Percentiles rank a stretch among this genome's conserved stretches.
Conservation (phyloP, 441 rosid species). For the Populus tomentosa region DNA sequence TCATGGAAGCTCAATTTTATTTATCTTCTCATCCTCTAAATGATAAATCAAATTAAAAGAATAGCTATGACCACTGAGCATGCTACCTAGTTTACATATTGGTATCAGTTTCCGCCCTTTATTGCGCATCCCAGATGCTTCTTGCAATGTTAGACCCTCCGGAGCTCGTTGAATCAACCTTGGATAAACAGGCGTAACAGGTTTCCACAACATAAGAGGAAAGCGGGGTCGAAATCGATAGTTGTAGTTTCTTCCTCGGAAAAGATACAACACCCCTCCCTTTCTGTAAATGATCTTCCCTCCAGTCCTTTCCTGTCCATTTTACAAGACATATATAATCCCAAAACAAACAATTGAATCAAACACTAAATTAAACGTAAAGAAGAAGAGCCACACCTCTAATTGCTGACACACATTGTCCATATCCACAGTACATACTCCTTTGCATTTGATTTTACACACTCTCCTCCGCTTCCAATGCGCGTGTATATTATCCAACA, state of each 20-base stretch:
- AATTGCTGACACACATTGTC: constrained; percentile 78
- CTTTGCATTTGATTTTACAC: constrained; percentile 87
- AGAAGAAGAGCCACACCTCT: constrained; percentile 46
- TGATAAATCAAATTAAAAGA: not conserved
- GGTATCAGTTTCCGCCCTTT: constrained; percentile 72
- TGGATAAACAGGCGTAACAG: constrained; percentile 73
- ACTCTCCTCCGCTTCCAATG: constrained; percentile 84
- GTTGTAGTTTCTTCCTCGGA: constrained; percentile 90
- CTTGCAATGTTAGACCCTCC: constrained; percentile 61
- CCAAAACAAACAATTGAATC: not conserved
- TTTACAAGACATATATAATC: not conserved
- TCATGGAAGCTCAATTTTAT: not conserved
- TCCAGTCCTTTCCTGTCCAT: constrained; percentile 73
- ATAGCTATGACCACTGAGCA: not conserved
- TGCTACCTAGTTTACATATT: constrained; percentile 73
- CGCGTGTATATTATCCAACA: constrained; percentile 90
- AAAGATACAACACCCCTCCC: constrained; percentile 75
- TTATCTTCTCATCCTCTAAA: constrained; percentile 2
- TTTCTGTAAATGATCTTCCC: constrained; percentile 76
- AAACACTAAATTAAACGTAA: not conserved
- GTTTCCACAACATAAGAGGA: constrained; percentile 97
- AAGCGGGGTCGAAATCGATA: constrained; percentile 67
- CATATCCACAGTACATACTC: constrained; percentile 96
- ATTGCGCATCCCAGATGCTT: constrained; percentile 71
- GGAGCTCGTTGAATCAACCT: constrained; percentile 64